A percentile compares a stretch with the other conserved stretches of the same genome.
These are phyloP conservation scores for Alternaria viburni DNA, from an alignment of 2,329 filamentous ascomycete genomes.

Conservation along the genomic window DNA sequence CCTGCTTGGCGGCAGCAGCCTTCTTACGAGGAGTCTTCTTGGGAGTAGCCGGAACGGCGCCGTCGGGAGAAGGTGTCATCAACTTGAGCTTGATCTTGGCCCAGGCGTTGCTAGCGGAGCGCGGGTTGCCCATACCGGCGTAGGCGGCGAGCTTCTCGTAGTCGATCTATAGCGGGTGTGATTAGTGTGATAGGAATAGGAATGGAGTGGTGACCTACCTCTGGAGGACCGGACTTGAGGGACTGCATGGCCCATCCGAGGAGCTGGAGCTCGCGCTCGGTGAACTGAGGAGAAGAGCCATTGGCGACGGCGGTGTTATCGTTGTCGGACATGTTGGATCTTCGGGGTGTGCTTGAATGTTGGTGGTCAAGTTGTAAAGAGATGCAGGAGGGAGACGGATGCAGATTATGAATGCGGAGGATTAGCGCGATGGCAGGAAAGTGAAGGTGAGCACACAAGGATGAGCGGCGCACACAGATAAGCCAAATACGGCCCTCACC, in stretches of 20 bases:
- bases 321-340: slow-evolving; percentile 34
- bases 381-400: neutral
- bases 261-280: slow-evolving; percentile 44
- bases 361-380: neutral
- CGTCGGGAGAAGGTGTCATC: slow-evolving; percentile 12
- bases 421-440: slow-evolving; percentile 8
- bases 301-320: slow-evolving; percentile 14
- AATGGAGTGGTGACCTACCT: slow-evolving; percentile 21
- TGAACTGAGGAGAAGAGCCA: slow-evolving; percentile 31
- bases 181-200: neutral
- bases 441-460: slow-evolving; percentile 22
- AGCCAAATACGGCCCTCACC: slow-evolving; percentile 7
- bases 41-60: slow-evolving; percentile 18
- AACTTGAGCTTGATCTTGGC: slow-evolving; percentile 45
- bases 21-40: slow-evolving; percentile 34
- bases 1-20: slow-evolving; percentile 10
- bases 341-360: neutral
- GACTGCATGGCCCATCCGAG: slow-evolving; percentile 47
- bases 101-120: slow-evolving; percentile 49
- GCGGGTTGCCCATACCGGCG: slow-evolving; percentile 46
- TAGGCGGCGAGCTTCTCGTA: slow-evolving; percentile 45
- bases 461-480: neutral
- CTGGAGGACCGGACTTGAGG: slow-evolving; percentile 46
- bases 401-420: neutral
- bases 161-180: slow-evolving; percentile 40